Evolutionary conservation across 495 filamentous ascomycete species (phyloP), one percentile per base, ranked within the genome.

Genomic region (Penicillium nucicola): DNA sequence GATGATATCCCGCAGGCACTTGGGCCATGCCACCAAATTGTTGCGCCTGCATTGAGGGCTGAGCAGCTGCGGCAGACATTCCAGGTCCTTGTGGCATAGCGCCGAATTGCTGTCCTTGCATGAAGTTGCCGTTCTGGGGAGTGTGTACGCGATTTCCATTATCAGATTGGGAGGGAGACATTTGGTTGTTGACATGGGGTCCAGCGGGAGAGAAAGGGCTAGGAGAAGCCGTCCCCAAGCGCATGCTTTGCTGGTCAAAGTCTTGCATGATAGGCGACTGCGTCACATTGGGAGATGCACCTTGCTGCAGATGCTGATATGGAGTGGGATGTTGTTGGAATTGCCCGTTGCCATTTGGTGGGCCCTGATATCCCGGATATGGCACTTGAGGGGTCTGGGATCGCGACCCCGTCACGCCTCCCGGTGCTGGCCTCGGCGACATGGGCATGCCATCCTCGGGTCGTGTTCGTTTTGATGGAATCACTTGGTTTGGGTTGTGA

Each of bases 261-360:
- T 81, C 71, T 67, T 93, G 90, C 67, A 92, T 90, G 80, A 59
- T 89, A 79, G 92, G 92, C 2, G 92, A 97, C 35, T 90, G 92
- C 15, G 88, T 92, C 44, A 90, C 84, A 64, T 86, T 92, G 35
- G 84, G 77, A 10, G 91, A 87, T 25, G 84, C 84, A 61, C 86
- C 85, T 65, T 89, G 86, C 65, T 91, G 88, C 18, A 95, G 83
- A 60, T 93, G 89, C 48, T 90, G 83, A 66, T 90, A 93, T 33
- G 82, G 86, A 46, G 79, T 83, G 19, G 84, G 81, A 60, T 75
- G 74, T 38, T 76, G 69, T 25, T 67, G 53, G 45, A 80, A 81
- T 46, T 77, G 77, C 34, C 77, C 69, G 15, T 61, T 59, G 55
- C 77, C 74, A 71, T 84, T 82, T 64, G 83, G 59, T 57, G 81